Percentiles rank a stretch among this genome's conserved stretches.
phyloP scores from a whole-genome alignment of 768 basidiomycete species.

The Hygrocybe punicea region DNA sequence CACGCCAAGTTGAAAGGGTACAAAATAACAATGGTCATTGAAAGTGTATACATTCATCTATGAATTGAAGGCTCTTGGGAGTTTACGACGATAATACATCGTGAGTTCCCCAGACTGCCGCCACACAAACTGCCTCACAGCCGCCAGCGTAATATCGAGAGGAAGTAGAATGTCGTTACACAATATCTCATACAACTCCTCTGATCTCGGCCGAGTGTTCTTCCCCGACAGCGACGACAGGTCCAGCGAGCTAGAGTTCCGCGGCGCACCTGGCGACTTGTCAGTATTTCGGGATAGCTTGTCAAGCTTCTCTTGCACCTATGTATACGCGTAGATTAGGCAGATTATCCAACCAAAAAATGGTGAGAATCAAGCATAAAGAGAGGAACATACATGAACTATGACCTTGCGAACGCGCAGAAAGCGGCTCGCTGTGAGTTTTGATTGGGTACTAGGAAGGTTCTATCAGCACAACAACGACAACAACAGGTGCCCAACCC shows the following conservation, averaged over 20 bases:
- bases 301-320: slow-evolving; percentile 85
- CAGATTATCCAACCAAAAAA: neutral
- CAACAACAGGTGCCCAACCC: neutral
- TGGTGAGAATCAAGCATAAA: neutral
- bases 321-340: neutral
- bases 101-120: slow-evolving; percentile 66
- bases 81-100: slow-evolving; percentile 68
- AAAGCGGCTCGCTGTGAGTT: slow-evolving; percentile 83
- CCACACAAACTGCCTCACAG: slow-evolving; percentile 89
- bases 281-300: slow-evolving; percentile 40
- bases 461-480: neutral
- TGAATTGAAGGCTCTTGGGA: too few relatives aligned
- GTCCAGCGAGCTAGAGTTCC: slow-evolving; percentile 39
- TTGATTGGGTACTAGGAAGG: slow-evolving; percentile 53
- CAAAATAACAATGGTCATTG: too few relatives aligned
- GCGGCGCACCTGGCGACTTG: slow-evolving; percentile 31
- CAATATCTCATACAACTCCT: slow-evolving; percentile 80
- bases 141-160: slow-evolving; percentile 84
- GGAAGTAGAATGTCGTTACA: slow-evolving; percentile 85
- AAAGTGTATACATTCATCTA: too few relatives aligned
- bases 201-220: slow-evolving; percentile 36
- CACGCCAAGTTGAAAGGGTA: too few relatives aligned
- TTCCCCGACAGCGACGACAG: slow-evolving; percentile 25
- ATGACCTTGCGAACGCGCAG: slow-evolving; percentile 83
- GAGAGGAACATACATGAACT: slow-evolving; percentile 57